phyloP scores from a whole-genome alignment of 169 alveolate species.

The Cystoisospora suis region DNA sequence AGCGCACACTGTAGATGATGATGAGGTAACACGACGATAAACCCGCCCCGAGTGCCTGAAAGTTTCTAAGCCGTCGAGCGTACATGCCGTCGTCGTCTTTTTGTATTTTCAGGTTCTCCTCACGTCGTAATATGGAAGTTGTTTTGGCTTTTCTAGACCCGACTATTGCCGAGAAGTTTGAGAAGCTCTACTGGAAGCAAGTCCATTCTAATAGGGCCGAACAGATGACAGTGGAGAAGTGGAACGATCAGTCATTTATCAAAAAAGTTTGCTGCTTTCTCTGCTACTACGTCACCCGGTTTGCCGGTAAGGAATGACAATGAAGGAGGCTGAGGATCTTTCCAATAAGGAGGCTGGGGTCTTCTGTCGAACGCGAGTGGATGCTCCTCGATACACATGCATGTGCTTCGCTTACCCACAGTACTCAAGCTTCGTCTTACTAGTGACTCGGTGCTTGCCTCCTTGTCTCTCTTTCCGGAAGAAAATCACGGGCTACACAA shows the following conservation, averaged over 20 bases:
- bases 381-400: too few relatives aligned
- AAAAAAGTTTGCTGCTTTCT: background rate
- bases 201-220: background rate
- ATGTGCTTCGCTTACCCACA: too few relatives aligned
- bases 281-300: slow-evolving; percentile 39
- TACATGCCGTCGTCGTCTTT: background rate
- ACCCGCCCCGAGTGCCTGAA: too few relatives aligned
- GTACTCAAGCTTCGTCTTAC: too few relatives aligned
- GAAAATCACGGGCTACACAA: too few relatives aligned
- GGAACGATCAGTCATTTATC: background rate
- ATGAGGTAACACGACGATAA: too few relatives aligned
- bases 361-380: too few relatives aligned
- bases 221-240: slow-evolving; percentile 23
- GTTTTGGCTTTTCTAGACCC: slow-evolving; percentile 6
- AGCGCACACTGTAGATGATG: too few relatives aligned
- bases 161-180: background rate
- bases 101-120: background rate
- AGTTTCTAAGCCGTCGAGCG: too few relatives aligned
- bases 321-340: background rate
- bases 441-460: too few relatives aligned
- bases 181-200: background rate
- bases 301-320: background rate
- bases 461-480: too few relatives aligned
- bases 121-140: slow-evolving; percentile 17
- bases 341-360: too few relatives aligned